phyloP scores from a whole-genome alignment of 2,329 filamentous ascomycete species.

The Venturia nashicola region DNA sequence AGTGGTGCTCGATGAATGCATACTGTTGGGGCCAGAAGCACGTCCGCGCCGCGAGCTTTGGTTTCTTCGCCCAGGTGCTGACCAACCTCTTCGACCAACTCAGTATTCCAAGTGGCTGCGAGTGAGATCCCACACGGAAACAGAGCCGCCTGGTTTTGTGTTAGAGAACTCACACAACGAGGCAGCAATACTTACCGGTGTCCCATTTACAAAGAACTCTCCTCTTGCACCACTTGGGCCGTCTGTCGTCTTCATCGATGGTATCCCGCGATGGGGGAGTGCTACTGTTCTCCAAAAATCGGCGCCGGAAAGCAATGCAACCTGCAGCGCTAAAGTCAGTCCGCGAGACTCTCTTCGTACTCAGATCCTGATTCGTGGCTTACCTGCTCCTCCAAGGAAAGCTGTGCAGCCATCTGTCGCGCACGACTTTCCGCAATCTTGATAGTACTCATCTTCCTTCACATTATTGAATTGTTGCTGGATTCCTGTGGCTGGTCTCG shows the following conservation, averaged over 20 bases:
- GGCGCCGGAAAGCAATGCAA: slow-evolving; percentile 34
- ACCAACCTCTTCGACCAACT: slow-evolving; percentile 57
- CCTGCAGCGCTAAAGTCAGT: slow-evolving; percentile 14
- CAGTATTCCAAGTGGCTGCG: slow-evolving; percentile 66
- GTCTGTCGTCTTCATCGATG: slow-evolving; percentile 53
- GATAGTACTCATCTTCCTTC: slow-evolving; percentile 21
- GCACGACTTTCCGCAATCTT: slow-evolving; percentile 23
- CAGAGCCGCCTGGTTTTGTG: slow-evolving; percentile 47
- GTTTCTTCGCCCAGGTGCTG: slow-evolving; percentile 59
- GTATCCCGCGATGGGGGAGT: slow-evolving; percentile 47
- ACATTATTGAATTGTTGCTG: slow-evolving; percentile 20
- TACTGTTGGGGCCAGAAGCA: slow-evolving; percentile 65
- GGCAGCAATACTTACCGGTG: slow-evolving; percentile 20
- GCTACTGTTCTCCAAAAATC: slow-evolving; percentile 60
- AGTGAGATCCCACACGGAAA: slow-evolving; percentile 71
- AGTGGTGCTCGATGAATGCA: slow-evolving; percentile 74
- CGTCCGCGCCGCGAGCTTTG: slow-evolving; percentile 60
- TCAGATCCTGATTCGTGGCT: slow-evolving; percentile 4
- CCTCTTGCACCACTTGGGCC: slow-evolving; percentile 60
- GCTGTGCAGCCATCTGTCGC: slow-evolving; percentile 21
- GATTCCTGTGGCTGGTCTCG: not conserved
- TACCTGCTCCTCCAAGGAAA: slow-evolving; percentile 28
- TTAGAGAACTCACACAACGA: not conserved
- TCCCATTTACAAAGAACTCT: slow-evolving; percentile 49
- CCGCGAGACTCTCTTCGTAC: not conserved